Evolutionary conservation across 108 stramenopile genomes (phyloP), one percentile per base, ranked within the genome.

Genomic region (Cylindrotheca fusiformis): DNA sequence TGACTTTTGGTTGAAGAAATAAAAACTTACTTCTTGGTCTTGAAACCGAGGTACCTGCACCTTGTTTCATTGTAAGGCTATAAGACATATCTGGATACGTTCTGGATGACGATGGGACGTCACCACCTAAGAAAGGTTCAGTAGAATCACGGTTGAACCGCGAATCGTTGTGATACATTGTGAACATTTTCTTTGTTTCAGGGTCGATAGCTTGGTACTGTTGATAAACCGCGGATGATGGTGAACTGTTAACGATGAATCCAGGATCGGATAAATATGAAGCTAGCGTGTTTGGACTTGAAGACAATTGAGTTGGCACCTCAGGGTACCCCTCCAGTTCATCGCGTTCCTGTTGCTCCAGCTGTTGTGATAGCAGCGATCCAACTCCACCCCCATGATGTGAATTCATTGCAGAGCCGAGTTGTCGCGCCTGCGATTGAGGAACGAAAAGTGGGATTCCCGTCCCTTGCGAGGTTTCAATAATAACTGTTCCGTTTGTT

Each of bases 111-210:
- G 29, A 36, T 33, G 60, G 17, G 50, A 48, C 14, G 48, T 36
- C 36, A 55, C 46, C 90, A 1, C 90, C 94, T 47, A 91, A 63
- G 65, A 77, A 91, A 20, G 90, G 83, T 45, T 74, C 72, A 18
- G 76, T 80, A 20, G 85, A 69, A 78, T 94, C 93, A 26, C 65
- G 58, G 2, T 77, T 86, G 58, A 79, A 83, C 58, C 58, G 32
- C 3, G 69, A 25, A 30, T 79, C 68, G 48, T 82, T 90, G 65
- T 94, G 92, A 78, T 88, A 88, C 23, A 84, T 77, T 0, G 91
- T 92, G 55, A 91, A 90, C 6, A 76, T 83, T 48, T 80, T 85
- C 57, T 84, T 90, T 47, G 75, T 80, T 24, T 86, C 82, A 8
- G 60, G 27, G 50, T 62, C 44, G 3, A 62, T 48, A 20, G 8